Base-by-base conservation (phyloP, 2,329 filamentous ascomycete genomes). In the Rosellinia necatrix region DNA sequence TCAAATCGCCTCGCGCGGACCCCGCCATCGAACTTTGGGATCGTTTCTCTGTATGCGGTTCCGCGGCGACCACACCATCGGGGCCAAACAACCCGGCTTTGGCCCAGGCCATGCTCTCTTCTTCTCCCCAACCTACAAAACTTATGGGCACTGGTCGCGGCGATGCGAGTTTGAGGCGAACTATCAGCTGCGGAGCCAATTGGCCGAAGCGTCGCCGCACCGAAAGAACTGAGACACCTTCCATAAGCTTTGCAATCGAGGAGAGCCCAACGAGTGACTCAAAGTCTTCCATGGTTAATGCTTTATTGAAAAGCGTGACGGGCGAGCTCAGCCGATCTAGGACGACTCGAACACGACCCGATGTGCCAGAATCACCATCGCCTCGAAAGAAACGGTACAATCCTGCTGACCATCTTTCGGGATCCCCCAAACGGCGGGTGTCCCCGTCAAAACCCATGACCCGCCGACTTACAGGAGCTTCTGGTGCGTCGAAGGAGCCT, bases 21-120 rank as follows among this genome's bases (percentile, higher is more conserved):
- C 87, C 90, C 32, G 88, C 88, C 2, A 73, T 87, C 27, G 88
- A 92, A 61, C 73, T 92, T 2, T 93, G 90, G 90, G 89, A 89
- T 64, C 85, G 88, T 49, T 91, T 90, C 68, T 82, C 88, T 32
- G 72, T 84, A 50, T 74, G 78, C 66, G 75, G 79, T 59, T 71
- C 73, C 49, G 69, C 76, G 12, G 72, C 78, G 59, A 63, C 73
- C 49, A 71, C 73, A 40, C 69, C 73, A 6, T 70, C 74, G 1
- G 81, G 81, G 17, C 71, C 79, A 38, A 71, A 76, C 37, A 85
- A 84, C 63, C 83, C 83, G 34, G 75, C 81, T 13, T 76, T 90
- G 21, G 82, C 84, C 44, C 83, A 89, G 52, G 75, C 91, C 22
- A 84, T 89, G 75, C 79, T 86, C 2, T 89, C 87, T 0, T 90